phyloP scores from a whole-genome alignment of 176 grass and related monocot species.

The Oryza longistaminata region DNA sequence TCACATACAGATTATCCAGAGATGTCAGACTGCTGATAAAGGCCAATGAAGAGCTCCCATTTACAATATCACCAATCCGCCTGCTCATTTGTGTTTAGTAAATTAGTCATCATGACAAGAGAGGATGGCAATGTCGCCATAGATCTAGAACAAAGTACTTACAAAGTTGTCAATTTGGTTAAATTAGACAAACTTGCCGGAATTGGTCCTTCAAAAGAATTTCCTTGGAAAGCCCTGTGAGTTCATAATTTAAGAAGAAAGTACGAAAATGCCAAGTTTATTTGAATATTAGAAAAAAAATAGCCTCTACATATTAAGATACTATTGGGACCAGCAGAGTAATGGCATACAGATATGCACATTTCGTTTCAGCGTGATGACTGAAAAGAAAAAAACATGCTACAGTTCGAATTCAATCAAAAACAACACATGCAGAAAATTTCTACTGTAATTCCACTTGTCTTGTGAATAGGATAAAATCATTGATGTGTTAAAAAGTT shows the following conservation, averaged over 20 bases:
- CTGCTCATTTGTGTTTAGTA: slow-evolving; percentile 32
- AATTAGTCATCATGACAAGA: neutral
- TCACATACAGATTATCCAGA: slow-evolving; percentile 47
- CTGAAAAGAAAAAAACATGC: neutral
- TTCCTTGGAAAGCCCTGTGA: slow-evolving; percentile 41
- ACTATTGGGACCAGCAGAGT: too few species aligned
- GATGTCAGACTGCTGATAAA: slow-evolving; percentile 58
- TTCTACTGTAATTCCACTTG: neutral
- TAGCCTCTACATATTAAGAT: neutral
- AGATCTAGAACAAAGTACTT: neutral
- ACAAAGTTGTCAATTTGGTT: slow-evolving; percentile 35
- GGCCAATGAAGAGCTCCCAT: slow-evolving; percentile 54
- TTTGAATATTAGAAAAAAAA: too few species aligned
- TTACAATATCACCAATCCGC: slow-evolving; percentile 58
- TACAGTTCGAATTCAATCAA: neutral
- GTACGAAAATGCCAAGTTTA: too few species aligned
- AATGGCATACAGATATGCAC: too few species aligned
- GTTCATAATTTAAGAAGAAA: slow-evolving; percentile 8
- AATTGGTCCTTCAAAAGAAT: slow-evolving; percentile 47
- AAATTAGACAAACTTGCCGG: slow-evolving; percentile 39
- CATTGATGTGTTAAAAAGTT: neutral
- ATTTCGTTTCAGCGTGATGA: neutral
- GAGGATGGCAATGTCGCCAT: neutral
- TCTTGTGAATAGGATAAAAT: neutral
- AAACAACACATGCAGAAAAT: neutral